Evolutionary conservation across 2,329 filamentous ascomycete genomes (phyloP), one percentile per base, ranked within the genome.

Genomic region (Pseudocercospora macadamiae): DNA sequence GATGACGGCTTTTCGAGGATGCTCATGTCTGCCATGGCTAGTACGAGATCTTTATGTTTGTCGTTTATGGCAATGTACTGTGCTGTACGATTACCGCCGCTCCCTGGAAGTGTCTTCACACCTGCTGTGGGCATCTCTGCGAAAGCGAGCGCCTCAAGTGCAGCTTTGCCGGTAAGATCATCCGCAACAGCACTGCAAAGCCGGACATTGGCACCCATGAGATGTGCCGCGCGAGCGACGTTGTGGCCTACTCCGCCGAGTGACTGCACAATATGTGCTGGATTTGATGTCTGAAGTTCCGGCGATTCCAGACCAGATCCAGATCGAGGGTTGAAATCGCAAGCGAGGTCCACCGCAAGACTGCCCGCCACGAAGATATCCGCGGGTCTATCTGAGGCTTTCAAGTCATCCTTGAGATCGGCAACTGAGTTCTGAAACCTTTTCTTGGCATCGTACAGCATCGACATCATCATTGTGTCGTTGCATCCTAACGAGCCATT

Each of bases 21-120:
- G 55, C 82, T 84, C 92, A 97, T 97, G 71, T 97, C 95, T 3
- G 93, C 93, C 91, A 97, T 96, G 45, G 92, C 93, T 63, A 97
- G 76, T n/a, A 93, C 82, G 2, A 99, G 84, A 63, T 93, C 89
- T 73, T 92, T 96, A 60, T 88, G 85, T 0, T 80, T 80, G 70
- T 96, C 90, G 72, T 97, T 99, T 64, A 97, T 80, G 14, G 93
- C 89, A 2, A 97, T 85, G 72, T 97, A 97, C 73, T 97, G 92
- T 0, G 93, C 91, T 1, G 93, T 97, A 56, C 89, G 83, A 28
- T 81, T 82, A 1, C 82, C 80, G 2, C 79, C 79, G 19, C 64
- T 62, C 4, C 67, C 19, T 9, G 65, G 64, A 0, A 79, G 64
- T 0, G 68, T 71, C 61, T 83, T 82, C 51, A 97, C 84, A 37